A percentile compares a stretch with the other conserved stretches of the same genome.
Evolutionary conservation across 345 rosid species (phyloP).

Genomic region (Corymbia maculata): DNA sequence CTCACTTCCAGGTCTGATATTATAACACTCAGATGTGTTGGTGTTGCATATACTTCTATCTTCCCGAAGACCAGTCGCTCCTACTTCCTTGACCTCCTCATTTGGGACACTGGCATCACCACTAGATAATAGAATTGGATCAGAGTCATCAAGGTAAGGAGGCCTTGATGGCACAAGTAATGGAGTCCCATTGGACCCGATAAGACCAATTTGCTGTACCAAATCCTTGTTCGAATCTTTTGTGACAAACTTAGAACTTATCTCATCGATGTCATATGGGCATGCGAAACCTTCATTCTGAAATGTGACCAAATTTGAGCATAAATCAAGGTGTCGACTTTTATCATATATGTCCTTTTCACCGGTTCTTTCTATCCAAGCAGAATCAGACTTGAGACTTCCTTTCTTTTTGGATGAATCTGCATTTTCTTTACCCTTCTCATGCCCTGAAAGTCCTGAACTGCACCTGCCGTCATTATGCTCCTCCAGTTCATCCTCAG

Average conservation of each 20-base stretch:
- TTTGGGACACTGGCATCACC: constrained; percentile 14
- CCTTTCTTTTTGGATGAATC: constrained; percentile 35
- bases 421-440: constrained; percentile 30
- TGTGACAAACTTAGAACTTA: constrained; percentile 70
- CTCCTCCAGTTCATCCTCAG: constrained; percentile 39
- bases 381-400: constrained; percentile 18
- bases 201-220: constrained; percentile 78
- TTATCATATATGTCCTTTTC: constrained; percentile 19
- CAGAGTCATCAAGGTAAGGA: constrained; percentile 42
- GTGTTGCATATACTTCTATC: constrained; percentile 15
- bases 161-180: constrained; percentile 44
- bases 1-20: constrained; percentile 12
- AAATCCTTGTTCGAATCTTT: constrained; percentile 75
- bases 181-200: constrained; percentile 68
- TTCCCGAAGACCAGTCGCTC: constrained; percentile 8
- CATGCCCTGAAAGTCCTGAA: constrained; percentile 24
- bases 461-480: constrained; percentile 57
- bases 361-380: constrained; percentile 14
- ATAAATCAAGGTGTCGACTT: constrained; percentile 23
- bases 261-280: constrained; percentile 61
- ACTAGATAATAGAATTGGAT: constrained; percentile 20
- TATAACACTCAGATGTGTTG: background rate
- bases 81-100: constrained; percentile 15
- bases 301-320: constrained; percentile 47
- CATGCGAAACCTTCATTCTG: constrained; percentile 40